Evolutionary conservation across 2,329 filamentous ascomycete genomes (phyloP).

Genomic region (Colletotrichum sp.): DNA sequence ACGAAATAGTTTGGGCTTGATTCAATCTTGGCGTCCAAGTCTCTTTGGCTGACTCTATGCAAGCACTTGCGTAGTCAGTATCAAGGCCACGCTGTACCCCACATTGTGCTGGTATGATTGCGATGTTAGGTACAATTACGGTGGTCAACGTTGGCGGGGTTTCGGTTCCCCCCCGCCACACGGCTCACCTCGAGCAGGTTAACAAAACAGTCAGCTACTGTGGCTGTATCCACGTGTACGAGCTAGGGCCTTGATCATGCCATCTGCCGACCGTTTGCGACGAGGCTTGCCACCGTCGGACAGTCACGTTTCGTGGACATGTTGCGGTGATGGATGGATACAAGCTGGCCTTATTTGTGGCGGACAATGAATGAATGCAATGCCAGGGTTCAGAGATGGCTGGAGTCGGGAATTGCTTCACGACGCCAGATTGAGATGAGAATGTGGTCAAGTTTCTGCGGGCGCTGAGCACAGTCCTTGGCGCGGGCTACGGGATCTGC

Average conservation of each 20-base stretch:
- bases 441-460: background rate
- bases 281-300: slow-evolving; percentile 4
- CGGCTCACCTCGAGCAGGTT: too few species aligned
- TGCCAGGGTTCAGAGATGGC: background rate
- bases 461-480: background rate
- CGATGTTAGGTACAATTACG: background rate
- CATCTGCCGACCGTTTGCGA: slow-evolving; percentile 8
- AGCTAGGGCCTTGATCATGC: background rate
- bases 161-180: background rate
- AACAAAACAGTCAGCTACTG: background rate
- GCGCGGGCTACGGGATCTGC: background rate
- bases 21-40: background rate
- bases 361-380: background rate
- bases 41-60: background rate
- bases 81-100: background rate
- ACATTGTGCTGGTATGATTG: background rate
- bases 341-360: background rate
- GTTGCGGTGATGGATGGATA: background rate
- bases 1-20: background rate
- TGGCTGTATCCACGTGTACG: background rate
- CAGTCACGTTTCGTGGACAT: background rate
- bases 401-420: background rate
- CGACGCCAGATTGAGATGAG: background rate
- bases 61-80: background rate
- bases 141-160: background rate